Base-by-base conservation (phyloP, 2,329 filamentous ascomycete species). In the Pseudopyricularia javanii region DNA sequence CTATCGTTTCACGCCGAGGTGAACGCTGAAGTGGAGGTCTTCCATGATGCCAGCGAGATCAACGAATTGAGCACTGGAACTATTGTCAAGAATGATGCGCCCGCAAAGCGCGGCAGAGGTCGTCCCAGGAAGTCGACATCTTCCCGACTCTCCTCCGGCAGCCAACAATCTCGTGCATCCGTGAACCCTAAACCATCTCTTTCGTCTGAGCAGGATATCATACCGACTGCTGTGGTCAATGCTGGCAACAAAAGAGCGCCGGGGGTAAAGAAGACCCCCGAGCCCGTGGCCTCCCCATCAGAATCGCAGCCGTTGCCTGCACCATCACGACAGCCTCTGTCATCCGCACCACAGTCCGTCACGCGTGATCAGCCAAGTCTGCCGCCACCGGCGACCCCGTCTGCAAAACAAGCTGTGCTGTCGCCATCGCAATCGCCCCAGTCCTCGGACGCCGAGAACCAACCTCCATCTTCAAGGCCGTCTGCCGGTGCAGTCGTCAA, bases 381-480 rank as follows among this genome's bases (percentile, higher is more conserved):
- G 15, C 54, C 56, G 3, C 62, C 64, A 8, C 71, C 72, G 2
- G 61, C 73, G 3, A 77, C 76, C 0, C 74, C 71, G 1, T 71
- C 73, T 5, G 74, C 76, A 11, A 74, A 72, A 53, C 79, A 82
- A 56, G 65, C 79, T 12, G 78, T 68, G 1, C 59, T 79, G 6
- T 80, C 80, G 0, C 83, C 82, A 0, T 86, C 84, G 0, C 77
- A 78, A 17, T 86, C 86, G 1, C 83, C 83, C 0, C 86, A 88
- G 59, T 85, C 86, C 1, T 91, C 87, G 0, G 85, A 93, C 62
- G 85, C 85, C 0, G 88, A 93, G 65, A 91, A 91, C 59, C 82
- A 79, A 49, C 86, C 86, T 1, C 87, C 87, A 0, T 86, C 85
- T 1, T 82, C 82, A 5, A 79, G 74, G 52, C 78, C 77, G 1